Evolutionary conservation across 495 filamentous ascomycete genomes (phyloP).

Genomic region (Sphaerosporella brunnea): DNA sequence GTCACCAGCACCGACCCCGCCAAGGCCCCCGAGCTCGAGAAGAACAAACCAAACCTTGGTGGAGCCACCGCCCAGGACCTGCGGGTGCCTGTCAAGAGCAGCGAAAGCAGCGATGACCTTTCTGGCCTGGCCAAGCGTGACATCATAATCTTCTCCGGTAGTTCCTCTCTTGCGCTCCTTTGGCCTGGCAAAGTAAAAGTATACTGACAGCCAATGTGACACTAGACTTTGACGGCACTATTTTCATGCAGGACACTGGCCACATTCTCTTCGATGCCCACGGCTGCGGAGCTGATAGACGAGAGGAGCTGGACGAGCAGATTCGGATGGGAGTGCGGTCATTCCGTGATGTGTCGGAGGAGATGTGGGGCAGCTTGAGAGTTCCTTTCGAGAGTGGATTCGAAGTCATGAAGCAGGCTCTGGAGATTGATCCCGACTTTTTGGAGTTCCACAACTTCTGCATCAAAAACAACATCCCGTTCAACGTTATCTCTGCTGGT

Average conservation of each 20-base stretch:
- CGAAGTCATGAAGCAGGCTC: constrained; percentile 43
- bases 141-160: constrained; percentile 26
- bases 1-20: constrained; percentile 15
- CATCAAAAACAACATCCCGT: constrained; percentile 44
- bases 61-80: constrained; percentile 25
- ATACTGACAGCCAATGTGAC: too few species aligned
- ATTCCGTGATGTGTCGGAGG: constrained; percentile 57
- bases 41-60: constrained; percentile 13
- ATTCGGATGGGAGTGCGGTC: constrained; percentile 50
- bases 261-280: constrained; percentile 54
- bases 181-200: too few species aligned
- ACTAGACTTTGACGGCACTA: constrained; percentile 58
- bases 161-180: background rate
- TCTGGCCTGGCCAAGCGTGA: constrained; percentile 19
- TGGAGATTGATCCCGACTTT: constrained; percentile 52
- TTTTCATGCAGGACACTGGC: constrained; percentile 64
- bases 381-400: constrained; percentile 61
- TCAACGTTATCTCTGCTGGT: constrained; percentile 57
- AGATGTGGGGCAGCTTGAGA: constrained; percentile 56
- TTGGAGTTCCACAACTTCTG: constrained; percentile 50
- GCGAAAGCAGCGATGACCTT: constrained; percentile 16
- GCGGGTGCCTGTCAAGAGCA: constrained; percentile 16
- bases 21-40: constrained; percentile 16
- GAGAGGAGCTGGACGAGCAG: constrained; percentile 44
- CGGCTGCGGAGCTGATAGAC: constrained; percentile 42